Evolutionary conservation across 768 basidiomycete genomes (phyloP).

Genomic region (Boletus subparvulus): DNA sequence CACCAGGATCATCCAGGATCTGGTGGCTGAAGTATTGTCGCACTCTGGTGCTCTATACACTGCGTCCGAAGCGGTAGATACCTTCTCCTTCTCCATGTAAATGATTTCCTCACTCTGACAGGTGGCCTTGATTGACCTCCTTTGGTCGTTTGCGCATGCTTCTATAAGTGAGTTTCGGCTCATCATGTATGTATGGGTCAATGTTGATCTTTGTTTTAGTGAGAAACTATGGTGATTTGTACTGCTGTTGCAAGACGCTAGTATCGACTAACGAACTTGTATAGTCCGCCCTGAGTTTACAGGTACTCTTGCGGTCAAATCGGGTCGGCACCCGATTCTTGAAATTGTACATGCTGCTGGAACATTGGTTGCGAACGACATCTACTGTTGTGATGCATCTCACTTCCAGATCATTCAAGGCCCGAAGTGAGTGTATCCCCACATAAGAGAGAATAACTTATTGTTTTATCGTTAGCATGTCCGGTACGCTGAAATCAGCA

Average conservation of each 20-base stretch:
- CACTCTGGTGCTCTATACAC: slow-evolving; percentile 84
- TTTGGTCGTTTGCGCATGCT: slow-evolving; percentile 83
- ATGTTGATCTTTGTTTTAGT: slow-evolving; percentile 31
- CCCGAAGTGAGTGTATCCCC: slow-evolving; percentile 61
- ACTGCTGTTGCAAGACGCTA: not conserved
- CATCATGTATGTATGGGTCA: not conserved
- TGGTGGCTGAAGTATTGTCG: slow-evolving; percentile 66
- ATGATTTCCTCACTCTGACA: slow-evolving; percentile 26
- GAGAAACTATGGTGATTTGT: slow-evolving; percentile 45
- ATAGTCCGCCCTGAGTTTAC: slow-evolving; percentile 90
- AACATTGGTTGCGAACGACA: slow-evolving; percentile 83
- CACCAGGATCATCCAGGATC: slow-evolving; percentile 72
- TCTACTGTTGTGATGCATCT: slow-evolving; percentile 81
- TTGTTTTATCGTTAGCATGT: slow-evolving; percentile 49
- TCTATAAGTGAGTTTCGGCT: slow-evolving; percentile 64
- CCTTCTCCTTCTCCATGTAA: not conserved
- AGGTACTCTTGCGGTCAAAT: slow-evolving; percentile 84
- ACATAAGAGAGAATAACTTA: not conserved
- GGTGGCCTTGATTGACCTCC: slow-evolving; percentile 87
- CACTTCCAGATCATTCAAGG: slow-evolving; percentile 92
- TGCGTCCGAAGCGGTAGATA: slow-evolving; percentile 78
- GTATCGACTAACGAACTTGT: not conserved
- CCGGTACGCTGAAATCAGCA: slow-evolving; percentile 35
- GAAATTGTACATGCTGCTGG: slow-evolving; percentile 70
- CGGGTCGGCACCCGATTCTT: slow-evolving; percentile 84